phyloP scores from a whole-genome alignment of 768 basidiomycete species.

The Mycena leptocephala region DNA sequence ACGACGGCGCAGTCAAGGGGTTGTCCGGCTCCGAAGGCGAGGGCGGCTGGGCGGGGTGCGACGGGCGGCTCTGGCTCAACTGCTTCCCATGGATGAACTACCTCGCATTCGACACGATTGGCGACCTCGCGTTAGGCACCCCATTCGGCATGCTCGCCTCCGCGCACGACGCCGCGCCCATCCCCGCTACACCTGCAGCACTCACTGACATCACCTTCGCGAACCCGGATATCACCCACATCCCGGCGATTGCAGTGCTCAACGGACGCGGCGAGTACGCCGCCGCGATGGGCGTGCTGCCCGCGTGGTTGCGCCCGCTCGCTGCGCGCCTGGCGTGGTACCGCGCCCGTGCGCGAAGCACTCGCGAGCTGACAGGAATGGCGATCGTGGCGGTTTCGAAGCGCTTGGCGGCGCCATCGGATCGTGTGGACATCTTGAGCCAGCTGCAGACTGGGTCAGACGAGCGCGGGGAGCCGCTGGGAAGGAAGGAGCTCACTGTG shows the following conservation, averaged over 20 bases:
- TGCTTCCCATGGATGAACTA: conserved; percentile 77
- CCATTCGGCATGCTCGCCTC: conserved; percentile 91
- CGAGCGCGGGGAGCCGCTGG: conserved; percentile 85
- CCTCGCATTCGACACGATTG: conserved; percentile 80
- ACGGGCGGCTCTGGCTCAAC: conserved; percentile 81
- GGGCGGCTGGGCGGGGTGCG: conserved; percentile 71
- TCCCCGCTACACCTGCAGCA: conserved; percentile 69
- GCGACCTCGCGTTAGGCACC: conserved; percentile 89
- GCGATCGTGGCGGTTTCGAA: conserved; percentile 85
- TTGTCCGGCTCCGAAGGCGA: conserved; percentile 71
- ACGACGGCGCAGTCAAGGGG: conserved; percentile 67
- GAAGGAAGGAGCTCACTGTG: conserved; percentile 86
- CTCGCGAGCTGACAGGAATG: conserved; percentile 82
- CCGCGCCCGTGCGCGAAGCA: conserved; percentile 73
- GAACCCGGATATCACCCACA: conserved; percentile 65
- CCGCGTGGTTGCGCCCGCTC: conserved; percentile 77
- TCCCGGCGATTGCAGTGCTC: conserved; percentile 89
- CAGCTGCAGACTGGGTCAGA: conserved; percentile 87
- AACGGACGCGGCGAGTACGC: conserved; percentile 93
- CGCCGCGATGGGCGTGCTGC: conserved; percentile 86
- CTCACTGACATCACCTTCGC: conserved; percentile 65
- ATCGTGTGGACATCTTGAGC: conserved; percentile 85
- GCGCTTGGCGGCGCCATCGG: conserved; percentile 77
- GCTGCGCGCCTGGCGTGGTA: conserved; percentile 81
- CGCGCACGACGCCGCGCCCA: conserved; percentile 79